A percentile compares a stretch with the other conserved stretches of the same genome.
Conservation (phyloP, 371 early-diverging fungal species). For the Saksenaea vasiformis region DNA sequence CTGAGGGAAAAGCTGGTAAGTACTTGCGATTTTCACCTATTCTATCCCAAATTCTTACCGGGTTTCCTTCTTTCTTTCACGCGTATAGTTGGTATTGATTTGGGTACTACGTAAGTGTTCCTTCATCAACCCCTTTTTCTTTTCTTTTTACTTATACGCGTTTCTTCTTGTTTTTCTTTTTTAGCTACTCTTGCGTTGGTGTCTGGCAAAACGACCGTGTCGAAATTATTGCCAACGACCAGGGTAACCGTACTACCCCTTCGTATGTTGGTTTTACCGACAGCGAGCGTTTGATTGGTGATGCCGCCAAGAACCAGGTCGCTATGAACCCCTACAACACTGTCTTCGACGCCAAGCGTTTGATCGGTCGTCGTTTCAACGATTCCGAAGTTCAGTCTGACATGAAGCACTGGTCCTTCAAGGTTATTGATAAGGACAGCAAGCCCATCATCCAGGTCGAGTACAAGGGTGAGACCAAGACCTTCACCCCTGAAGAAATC, state of each 20-base stretch:
- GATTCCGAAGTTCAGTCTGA: slow-evolving; percentile 91
- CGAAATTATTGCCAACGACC: slow-evolving; percentile 97
- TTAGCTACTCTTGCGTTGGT: slow-evolving; percentile 98
- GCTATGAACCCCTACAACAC: slow-evolving; percentile 88
- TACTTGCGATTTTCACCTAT: slow-evolving; percentile 43
- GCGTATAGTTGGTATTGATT: slow-evolving; percentile 83
- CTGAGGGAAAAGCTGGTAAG: slow-evolving; percentile 27
- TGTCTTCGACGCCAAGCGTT: slow-evolving; percentile 97
- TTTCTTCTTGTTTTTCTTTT: slow-evolving; percentile 78
- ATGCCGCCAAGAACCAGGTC: slow-evolving; percentile 94
- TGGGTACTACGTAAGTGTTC: slow-evolving; percentile 99
- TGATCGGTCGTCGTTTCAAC: slow-evolving; percentile 93
- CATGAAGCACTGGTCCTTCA: slow-evolving; percentile 94
- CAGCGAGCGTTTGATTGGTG: slow-evolving; percentile 91
- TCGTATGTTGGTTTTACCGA: slow-evolving; percentile 95
- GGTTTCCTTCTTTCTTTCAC: not conserved
- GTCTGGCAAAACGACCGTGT: slow-evolving; percentile 97
- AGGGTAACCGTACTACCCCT: slow-evolving; percentile 97
- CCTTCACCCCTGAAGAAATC: slow-evolving; percentile 93
- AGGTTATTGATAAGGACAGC: slow-evolving; percentile 78
- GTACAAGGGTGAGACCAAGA: slow-evolving; percentile 84
- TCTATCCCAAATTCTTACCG: not conserved
- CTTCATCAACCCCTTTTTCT: slow-evolving; percentile 14
- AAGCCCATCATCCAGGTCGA: slow-evolving; percentile 87
- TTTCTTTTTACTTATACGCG: not conserved